These are phyloP conservation scores for Annulohypoxylon truncatum DNA, from an alignment of 2,329 filamentous ascomycete genomes.

Conservation along the genomic window DNA sequence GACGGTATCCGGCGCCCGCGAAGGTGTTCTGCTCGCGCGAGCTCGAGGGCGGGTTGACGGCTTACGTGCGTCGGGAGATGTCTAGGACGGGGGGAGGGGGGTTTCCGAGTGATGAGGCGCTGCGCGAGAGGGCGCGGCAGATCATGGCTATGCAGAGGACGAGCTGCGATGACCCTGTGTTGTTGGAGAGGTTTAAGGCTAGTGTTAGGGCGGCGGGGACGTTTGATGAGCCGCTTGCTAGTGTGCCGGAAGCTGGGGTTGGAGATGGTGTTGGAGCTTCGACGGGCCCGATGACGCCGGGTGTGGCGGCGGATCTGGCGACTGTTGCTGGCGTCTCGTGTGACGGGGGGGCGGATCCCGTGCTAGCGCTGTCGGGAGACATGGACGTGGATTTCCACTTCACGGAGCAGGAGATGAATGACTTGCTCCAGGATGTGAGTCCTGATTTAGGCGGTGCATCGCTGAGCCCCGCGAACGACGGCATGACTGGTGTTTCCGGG, in stretches of 20 bases:
- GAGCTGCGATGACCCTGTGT: conserved; percentile 64
- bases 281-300: conserved; percentile 5
- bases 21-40: conserved; percentile 69
- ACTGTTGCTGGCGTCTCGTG: conserved; percentile 7
- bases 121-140: conserved; percentile 60
- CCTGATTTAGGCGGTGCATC: conserved; percentile 28
- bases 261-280: neutral
- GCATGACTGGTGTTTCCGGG: neutral
- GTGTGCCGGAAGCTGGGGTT: neutral
- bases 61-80: conserved; percentile 59
- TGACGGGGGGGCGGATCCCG: neutral
- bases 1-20: conserved; percentile 59
- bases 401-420: conserved; percentile 48
- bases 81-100: conserved; percentile 54
- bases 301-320: conserved; percentile 24
- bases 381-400: conserved; percentile 45
- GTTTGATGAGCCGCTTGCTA: neutral
- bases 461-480: conserved; percentile 6
- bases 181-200: conserved; percentile 66
- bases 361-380: conserved; percentile 31
- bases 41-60: conserved; percentile 65
- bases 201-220: conserved; percentile 52
- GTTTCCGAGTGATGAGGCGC: conserved; percentile 61
- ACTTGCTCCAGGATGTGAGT: conserved; percentile 46
- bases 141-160: conserved; percentile 61